Evolutionary conservation across 768 basidiomycete genomes (phyloP).

Genomic region (Calocera cornea): DNA sequence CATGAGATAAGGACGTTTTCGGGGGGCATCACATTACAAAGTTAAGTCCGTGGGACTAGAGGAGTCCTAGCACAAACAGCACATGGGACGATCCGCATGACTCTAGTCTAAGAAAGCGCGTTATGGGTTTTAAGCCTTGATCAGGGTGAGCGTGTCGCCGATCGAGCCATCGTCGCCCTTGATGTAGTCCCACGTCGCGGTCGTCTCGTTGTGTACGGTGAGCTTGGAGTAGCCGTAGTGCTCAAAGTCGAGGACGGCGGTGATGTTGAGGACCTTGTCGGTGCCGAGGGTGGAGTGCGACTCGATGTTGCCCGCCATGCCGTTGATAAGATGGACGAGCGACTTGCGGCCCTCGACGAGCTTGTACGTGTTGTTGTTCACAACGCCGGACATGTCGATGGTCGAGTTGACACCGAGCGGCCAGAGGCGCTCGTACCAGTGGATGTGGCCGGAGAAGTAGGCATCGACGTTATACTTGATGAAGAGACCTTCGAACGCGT

Average conservation of each 20-base stretch:
- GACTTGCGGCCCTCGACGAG: conserved; percentile 8
- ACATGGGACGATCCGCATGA: not conserved
- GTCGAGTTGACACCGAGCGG: conserved; percentile 13
- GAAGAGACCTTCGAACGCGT: conserved; percentile 20
- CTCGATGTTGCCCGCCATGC: conserved; percentile 10
- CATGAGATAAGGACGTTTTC: not conserved
- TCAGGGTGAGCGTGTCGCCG: conserved; percentile 9
- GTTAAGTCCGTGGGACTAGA: not conserved
- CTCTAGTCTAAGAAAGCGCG: not conserved
- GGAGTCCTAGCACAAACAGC: not conserved
- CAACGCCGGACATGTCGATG: conserved; percentile 9
- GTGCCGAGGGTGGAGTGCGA: conserved; percentile 5
- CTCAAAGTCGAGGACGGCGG: conserved; percentile 11
- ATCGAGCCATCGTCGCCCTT: conserved; percentile 10
- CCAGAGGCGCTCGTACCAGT: conserved; percentile 8
- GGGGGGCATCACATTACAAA: not conserved
- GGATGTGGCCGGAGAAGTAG: conserved; percentile 5
- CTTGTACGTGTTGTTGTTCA: conserved; percentile 15
- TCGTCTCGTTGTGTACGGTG: conserved; percentile 14
- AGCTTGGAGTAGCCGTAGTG: conserved; percentile 15
- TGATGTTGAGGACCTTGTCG: conserved; percentile 10
- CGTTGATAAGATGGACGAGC: conserved; percentile 13
- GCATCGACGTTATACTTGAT: conserved; percentile 17
- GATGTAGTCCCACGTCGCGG: conserved; percentile 13
- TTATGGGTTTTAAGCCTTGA: conserved; percentile 7